Percentiles rank a stretch among this genome's conserved stretches.
These are phyloP conservation scores for Oryza meyeriana DNA, from an alignment of 176 grass and related monocot species.

Conservation along the genomic window DNA sequence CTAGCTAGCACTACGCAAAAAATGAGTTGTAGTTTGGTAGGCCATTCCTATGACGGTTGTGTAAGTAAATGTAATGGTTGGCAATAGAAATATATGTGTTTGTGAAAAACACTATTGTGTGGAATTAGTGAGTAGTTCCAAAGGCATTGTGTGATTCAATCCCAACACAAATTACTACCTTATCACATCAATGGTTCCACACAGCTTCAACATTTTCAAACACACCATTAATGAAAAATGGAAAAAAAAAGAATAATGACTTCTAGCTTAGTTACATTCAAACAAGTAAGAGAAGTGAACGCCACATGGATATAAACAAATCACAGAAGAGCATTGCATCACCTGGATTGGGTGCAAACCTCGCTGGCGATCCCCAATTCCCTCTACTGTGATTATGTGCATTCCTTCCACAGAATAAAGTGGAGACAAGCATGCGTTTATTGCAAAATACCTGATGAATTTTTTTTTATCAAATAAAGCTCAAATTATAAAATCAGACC, in stretches of 20 bases:
- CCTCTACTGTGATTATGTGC: conserved; percentile 97
- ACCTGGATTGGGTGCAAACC: conserved; percentile 96
- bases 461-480: conserved; percentile 15
- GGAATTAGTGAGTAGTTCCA: too few species aligned
- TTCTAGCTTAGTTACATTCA: conserved; percentile 10
- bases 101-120: too few species aligned
- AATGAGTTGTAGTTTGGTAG: too few species aligned
- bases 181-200: neutral
- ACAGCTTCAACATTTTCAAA: neutral
- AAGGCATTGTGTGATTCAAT: too few species aligned
- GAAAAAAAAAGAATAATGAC: neutral
- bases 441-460: conserved; percentile 83
- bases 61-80: too few species aligned
- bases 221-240: neutral
- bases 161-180: neutral
- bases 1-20: too few species aligned
- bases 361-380: conserved; percentile 69
- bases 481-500: conserved; percentile 14
- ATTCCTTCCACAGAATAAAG: conserved; percentile 97
- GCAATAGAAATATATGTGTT: too few species aligned
- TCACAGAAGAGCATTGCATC: conserved; percentile 30
- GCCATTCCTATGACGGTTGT: too few species aligned
- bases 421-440: conserved; percentile 94
- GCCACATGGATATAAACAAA: conserved; percentile 11
- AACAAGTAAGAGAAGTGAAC: conserved; percentile 14